Base-by-base conservation (phyloP, 306 rosid genomes). In the Myrica gale region DNA sequence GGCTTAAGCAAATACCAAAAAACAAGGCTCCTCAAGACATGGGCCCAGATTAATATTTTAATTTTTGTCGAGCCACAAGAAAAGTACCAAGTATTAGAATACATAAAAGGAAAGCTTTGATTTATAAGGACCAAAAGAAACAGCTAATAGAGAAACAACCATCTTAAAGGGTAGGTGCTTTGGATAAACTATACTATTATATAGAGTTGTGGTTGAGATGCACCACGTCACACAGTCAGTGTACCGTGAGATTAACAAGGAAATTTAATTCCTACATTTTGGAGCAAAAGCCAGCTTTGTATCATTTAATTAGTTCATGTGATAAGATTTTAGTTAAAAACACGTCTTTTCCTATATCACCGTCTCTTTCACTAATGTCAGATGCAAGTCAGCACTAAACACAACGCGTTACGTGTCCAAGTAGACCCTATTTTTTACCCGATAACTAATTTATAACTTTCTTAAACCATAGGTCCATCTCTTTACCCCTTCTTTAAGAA, bases 151-250 rank as follows among this genome's bases (percentile, higher is more conserved):
- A 32, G 37, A 32, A 32, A 32, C 37, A 16, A 47, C 74, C 5
- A 15, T 77, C 43, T n/a, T 51, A 55, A 77, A 69, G 56, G 42
- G 67, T 68, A 37, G 75, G 75, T 69, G 80, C 51, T 77, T 68
- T 56, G 60, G 80, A 46, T 76, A 20, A 63, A 32, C 26, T 63
- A 13, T 61, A 71, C 52, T 37, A 2, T 32, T 32, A 32, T 32
- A 32, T 32, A 32, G 37, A 32, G 37, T 32, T 32, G 37, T 32
- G 37, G 37, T 32, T 32, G 37, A 32, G 37, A 32, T 32, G 37
- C 37, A 32, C 37, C 3, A 32, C 3, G 37, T 32, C 37, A 32
- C 37, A 32, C 37, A 32, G 37, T 32, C 37, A 32, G 37, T 2
- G 37, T 32, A 46, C 47, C 54, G 52, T 17, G 19, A n/a, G 72